A percentile compares a stretch with the other conserved stretches of the same genome.
phyloP scores from a whole-genome alignment of 306 rosid species.

The Gillenia trifoliata region DNA sequence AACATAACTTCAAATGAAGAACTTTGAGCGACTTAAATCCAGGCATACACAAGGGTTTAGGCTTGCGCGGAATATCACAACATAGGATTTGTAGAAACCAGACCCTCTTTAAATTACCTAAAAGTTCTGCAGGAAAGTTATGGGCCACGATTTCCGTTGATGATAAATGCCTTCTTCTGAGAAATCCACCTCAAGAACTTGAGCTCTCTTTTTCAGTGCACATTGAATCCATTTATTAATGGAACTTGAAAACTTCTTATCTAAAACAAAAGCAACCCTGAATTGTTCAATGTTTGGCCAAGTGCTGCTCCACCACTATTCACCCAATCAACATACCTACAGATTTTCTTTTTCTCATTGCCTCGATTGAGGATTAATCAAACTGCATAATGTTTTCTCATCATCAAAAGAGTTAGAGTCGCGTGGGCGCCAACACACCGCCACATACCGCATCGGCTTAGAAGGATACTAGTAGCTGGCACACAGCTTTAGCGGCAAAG shows the following conservation, averaged over 20 bases:
- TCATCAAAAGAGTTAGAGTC: neutral
- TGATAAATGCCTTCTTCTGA: no score
- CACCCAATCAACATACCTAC: neutral
- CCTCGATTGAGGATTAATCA: neutral
- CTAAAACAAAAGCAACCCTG: neutral
- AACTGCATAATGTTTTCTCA: neutral
- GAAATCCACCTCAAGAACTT: neutral
- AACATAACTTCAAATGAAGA: neutral
- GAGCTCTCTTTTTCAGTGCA: neutral
- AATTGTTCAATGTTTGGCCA: neutral
- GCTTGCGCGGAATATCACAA: no score
- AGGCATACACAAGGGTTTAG: neutral
- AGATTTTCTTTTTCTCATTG: neutral
- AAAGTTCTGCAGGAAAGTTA: neutral
- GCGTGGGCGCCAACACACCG: neutral
- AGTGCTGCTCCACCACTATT: neutral
- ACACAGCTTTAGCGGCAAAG: neutral
- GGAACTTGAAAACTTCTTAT: neutral
- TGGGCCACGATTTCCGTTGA: no score
- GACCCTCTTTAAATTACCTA: neutral
- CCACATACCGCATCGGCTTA: neutral
- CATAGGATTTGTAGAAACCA: neutral
- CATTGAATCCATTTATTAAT: neutral
- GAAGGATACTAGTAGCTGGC: neutral
- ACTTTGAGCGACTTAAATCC: constrained; percentile 1